Evolutionary conservation across 352 stramenopile species (phyloP).

Genomic region (Plasmopara viticola): DNA sequence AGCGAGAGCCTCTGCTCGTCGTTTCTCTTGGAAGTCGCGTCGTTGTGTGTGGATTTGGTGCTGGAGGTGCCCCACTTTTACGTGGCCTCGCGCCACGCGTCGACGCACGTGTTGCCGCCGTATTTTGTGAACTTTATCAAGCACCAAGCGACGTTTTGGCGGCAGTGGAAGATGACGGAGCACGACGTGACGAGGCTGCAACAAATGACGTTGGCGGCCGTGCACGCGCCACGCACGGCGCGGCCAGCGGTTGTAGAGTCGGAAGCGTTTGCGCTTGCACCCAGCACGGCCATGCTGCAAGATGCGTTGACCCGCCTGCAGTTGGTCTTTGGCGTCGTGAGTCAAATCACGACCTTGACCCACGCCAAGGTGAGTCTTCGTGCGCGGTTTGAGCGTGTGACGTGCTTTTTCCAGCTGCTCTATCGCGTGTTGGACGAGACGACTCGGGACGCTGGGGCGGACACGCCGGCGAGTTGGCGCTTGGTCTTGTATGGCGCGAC

Average conservation of each 20-base stretch:
- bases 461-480: slow-evolving; percentile 39
- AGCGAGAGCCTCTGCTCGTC: slow-evolving; percentile 52
- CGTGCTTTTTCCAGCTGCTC: slow-evolving; percentile 46
- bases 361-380: slow-evolving; percentile 38
- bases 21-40: slow-evolving; percentile 66
- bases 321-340: slow-evolving; percentile 48
- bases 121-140: slow-evolving; percentile 88
- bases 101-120: slow-evolving; percentile 63
- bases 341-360: slow-evolving; percentile 62
- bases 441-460: slow-evolving; percentile 8
- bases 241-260: slow-evolving; percentile 1
- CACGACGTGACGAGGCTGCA: slow-evolving; percentile 52
- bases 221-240: slow-evolving; percentile 39
- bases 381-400: slow-evolving; percentile 43
- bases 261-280: slow-evolving; percentile 33
- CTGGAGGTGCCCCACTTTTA: slow-evolving; percentile 73
- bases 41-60: slow-evolving; percentile 71
- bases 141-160: slow-evolving; percentile 61
- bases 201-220: slow-evolving; percentile 46
- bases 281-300: slow-evolving; percentile 58
- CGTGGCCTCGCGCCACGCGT: slow-evolving; percentile 35
- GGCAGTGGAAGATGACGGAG: slow-evolving; percentile 63
- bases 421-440: slow-evolving; percentile 65
- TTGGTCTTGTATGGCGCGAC: slow-evolving; percentile 63
- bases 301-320: slow-evolving; percentile 71